Evolutionary conservation across 2,329 filamentous ascomycete species (phyloP).

Genomic region (Capronia coronata): DNA sequence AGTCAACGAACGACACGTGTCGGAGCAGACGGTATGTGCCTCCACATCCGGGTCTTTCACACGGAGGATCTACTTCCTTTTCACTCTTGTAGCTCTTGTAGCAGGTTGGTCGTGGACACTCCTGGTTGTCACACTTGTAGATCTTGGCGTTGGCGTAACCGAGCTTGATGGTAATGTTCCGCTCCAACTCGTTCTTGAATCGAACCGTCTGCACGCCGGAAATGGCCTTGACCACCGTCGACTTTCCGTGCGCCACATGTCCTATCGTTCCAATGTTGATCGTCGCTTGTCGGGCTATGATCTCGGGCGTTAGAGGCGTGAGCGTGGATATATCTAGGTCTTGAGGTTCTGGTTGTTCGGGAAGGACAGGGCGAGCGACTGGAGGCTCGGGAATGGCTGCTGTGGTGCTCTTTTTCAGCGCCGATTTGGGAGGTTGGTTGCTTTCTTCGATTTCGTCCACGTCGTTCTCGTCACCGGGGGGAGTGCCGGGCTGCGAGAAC

Average conservation of each 20-base stretch:
- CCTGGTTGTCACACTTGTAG: slow-evolving; percentile 91
- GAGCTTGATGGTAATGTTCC: slow-evolving; percentile 99
- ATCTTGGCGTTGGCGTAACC: slow-evolving; percentile 99
- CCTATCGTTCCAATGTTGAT: slow-evolving; percentile 99
- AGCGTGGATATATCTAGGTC: slow-evolving; percentile 76
- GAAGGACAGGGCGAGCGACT: slow-evolving; percentile 59
- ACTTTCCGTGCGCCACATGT: slow-evolving; percentile 98
- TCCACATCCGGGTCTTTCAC: slow-evolving; percentile 83
- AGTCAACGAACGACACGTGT: slow-evolving; percentile 98
- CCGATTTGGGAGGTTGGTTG: slow-evolving; percentile 68
- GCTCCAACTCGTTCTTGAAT: slow-evolving; percentile 99
- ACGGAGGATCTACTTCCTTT: slow-evolving; percentile 95
- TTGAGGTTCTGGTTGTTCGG: slow-evolving; percentile 87
- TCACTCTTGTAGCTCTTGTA: slow-evolving; percentile 97
- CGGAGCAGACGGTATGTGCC: slow-evolving; percentile 83
- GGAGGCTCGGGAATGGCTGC: slow-evolving; percentile 47
- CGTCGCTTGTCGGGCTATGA: slow-evolving; percentile 94
- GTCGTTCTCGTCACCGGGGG: slow-evolving; percentile 41
- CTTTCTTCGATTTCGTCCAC: slow-evolving; percentile 53
- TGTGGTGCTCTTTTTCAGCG: slow-evolving; percentile 67
- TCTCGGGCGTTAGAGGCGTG: slow-evolving; percentile 84
- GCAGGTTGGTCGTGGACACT: slow-evolving; percentile 89
- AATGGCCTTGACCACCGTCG: slow-evolving; percentile 97
- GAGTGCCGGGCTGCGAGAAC: slow-evolving; percentile 50
- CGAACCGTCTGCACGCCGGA: slow-evolving; percentile 97